Evolutionary conservation across 2,329 filamentous ascomycete genomes (phyloP), one percentile per base, ranked within the genome.

Genomic region (Fusarium pilosicola): DNA sequence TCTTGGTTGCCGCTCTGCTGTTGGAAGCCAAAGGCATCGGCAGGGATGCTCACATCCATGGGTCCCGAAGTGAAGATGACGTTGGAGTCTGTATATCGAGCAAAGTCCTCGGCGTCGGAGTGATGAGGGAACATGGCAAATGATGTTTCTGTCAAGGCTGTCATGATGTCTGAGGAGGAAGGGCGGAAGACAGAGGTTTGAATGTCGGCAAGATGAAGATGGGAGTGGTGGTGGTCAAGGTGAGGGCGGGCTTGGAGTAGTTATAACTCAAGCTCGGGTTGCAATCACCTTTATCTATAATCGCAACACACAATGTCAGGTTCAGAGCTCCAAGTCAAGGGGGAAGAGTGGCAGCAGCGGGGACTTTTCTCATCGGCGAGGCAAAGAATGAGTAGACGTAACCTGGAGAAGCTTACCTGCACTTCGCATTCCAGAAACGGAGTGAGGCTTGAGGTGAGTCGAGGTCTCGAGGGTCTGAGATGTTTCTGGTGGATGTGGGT

Each of bases 11-110:
- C 28, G 28, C 48, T 64, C 52, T 82, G 84, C 28, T 82, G 79
- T 68, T 84, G 85, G 42, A 79, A 78, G 70, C 79, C 80, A 54
- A 84, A 87, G 65, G 84, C 81, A 58, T 87, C 85, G 68, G 86
- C 85, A 30, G 85, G 81, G 70, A 87, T 84, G 76, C 81, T 81
- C 79, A 89, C 81, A 63, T 87, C 85, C 79, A 89, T 85, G 49
- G 82, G 79, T 11, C 83, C 81, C 20, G 83, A 79, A 32, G 83
- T 82, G 76, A 84, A 81, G 44, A 80, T 71, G 74, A 75, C 68
- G 34, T 84, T 84, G 18, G 58, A 81, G 46, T 88, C 85, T 54
- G 86, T 83, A 78, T 87, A 88, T 66, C 85, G 84, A 49, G 75
- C 79, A 79, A 83, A 85, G 71, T 86, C 84, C 69, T 84, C 80